Percentiles rank a stretch among this genome's conserved stretches.
Conservation (phyloP, 2,329 filamentous ascomycete genomes). For the Botrytis fragariae region DNA sequence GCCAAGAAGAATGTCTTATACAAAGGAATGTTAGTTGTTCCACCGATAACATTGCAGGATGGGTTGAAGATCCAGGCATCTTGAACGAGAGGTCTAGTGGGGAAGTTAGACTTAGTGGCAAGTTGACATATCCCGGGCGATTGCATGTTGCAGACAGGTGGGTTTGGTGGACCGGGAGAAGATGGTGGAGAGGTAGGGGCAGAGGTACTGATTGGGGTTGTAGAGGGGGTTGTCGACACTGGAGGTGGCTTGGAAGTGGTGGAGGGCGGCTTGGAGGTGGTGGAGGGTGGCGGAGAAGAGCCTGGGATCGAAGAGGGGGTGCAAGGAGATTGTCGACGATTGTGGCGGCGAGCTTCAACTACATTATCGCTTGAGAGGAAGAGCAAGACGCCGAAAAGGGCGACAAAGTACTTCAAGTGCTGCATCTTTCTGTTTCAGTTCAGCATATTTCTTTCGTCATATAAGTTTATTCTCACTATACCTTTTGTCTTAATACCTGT, state of each 20-base stretch:
- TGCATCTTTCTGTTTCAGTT: constrained; percentile 7
- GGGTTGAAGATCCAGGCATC: constrained; percentile 18
- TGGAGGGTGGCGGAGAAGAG: background rate
- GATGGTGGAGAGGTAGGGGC: background rate
- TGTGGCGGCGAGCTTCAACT: constrained; percentile 9
- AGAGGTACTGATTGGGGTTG: constrained; percentile 1
- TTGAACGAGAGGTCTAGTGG: background rate
- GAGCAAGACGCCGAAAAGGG: constrained; percentile 6
- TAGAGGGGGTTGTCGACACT: background rate
- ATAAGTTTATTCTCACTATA: background rate
- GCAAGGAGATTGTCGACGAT: constrained; percentile 7
- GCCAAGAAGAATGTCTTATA: constrained; percentile 1
- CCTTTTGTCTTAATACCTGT: background rate
- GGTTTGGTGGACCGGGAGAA: constrained; percentile 14
- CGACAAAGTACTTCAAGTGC: background rate
- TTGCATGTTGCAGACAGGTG: constrained; percentile 12
- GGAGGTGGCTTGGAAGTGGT: constrained; percentile 13
- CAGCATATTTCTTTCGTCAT: background rate
- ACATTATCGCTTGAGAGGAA: constrained; percentile 11
- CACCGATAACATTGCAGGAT: constrained; percentile 18
- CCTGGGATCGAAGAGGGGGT: background rate
- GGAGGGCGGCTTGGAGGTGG: background rate
- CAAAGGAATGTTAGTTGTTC: constrained; percentile 15
- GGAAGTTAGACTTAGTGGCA: constrained; percentile 1
- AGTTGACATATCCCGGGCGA: constrained; percentile 18